Evolutionary conservation across 2,329 filamentous ascomycete genomes (phyloP), one percentile per base, ranked within the genome.

Genomic region (Aspergillus luchuensis): DNA sequence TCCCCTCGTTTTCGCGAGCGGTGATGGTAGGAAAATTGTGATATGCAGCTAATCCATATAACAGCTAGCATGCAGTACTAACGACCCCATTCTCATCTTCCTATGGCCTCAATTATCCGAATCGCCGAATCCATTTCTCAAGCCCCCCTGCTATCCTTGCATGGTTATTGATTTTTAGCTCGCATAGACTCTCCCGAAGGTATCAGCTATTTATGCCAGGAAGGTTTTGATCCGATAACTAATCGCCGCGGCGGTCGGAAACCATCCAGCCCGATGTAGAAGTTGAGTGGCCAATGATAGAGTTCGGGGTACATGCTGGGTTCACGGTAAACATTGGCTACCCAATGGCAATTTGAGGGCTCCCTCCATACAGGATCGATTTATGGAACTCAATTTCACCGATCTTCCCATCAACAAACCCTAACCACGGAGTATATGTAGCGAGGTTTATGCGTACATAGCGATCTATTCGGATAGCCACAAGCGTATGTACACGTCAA

Each of bases 121-220:
- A 36, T 11, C 33, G 33, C 33, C 33, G 11, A 36, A 13, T 36
- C 11, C 33, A 11, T 36, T 13, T 36, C 33, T 36, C 5, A 13
- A 41, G 28, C 13, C 25, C 53, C 53, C 53, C 39, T 43, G 39
- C n/a, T 21, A 25, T 30, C 53, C 53, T 56, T 56, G 53, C 53
- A 56, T 33, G 23, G 4, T 38, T 21, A 56, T 33, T 36, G 39
- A 47, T 33, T 41, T 56, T 47, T 47, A 56, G 53, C 36, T 56
- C 39, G 21, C 23, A 33, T 47, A 56, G 41, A 19, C 21, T 28
- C n/a, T 17, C 23, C 8, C 8, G 15, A 15, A 33, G 28, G 13
- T 49, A 23, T 49, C 13, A n/a, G 25, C 25, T 50, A 50, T 23
- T 23, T 45, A 36, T 36, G 33, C 11, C 21, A 56, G 39, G 39